Evolutionary conservation across 73 alveolate genomes (phyloP).

Genomic region (Tetrahymena malaccensis): DNA sequence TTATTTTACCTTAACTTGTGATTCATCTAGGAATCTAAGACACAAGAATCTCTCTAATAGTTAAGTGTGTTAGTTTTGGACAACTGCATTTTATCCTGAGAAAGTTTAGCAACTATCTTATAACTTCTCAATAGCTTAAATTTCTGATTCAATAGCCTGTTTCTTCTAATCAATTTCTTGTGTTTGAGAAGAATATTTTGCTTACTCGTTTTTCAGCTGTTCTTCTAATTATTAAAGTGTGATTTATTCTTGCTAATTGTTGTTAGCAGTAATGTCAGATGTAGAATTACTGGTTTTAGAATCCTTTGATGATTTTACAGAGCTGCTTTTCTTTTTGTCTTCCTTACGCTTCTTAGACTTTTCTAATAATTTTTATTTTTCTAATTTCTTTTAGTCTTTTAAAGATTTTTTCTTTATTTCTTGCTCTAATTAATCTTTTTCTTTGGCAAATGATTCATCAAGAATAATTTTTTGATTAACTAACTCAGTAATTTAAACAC

Average conservation of each 20-base stretch:
- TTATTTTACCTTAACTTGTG: background rate
- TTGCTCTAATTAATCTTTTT: background rate
- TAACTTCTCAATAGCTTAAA: background rate
- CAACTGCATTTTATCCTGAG: background rate
- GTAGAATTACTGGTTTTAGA: background rate
- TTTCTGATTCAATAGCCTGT: background rate
- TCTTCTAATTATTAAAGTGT: background rate
- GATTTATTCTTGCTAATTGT: background rate
- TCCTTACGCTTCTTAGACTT: background rate
- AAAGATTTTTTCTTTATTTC: constrained; percentile 11
- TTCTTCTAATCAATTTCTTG: background rate
- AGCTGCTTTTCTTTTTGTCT: background rate
- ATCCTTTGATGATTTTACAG: constrained; percentile 1
- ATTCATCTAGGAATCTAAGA: background rate
- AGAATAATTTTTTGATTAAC: background rate
- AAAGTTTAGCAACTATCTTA: background rate
- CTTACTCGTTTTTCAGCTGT: background rate
- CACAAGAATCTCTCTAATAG: background rate
- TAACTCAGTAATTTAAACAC: background rate
- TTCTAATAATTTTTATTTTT: constrained; percentile 2
- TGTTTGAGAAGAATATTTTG: background rate
- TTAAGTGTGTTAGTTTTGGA: background rate
- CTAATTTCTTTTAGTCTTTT: constrained; percentile 6
- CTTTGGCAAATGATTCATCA: background rate
- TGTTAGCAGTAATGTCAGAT: background rate